Base-by-base conservation (phyloP, 768 basidiomycete species). In the Mycena epipterygia region DNA sequence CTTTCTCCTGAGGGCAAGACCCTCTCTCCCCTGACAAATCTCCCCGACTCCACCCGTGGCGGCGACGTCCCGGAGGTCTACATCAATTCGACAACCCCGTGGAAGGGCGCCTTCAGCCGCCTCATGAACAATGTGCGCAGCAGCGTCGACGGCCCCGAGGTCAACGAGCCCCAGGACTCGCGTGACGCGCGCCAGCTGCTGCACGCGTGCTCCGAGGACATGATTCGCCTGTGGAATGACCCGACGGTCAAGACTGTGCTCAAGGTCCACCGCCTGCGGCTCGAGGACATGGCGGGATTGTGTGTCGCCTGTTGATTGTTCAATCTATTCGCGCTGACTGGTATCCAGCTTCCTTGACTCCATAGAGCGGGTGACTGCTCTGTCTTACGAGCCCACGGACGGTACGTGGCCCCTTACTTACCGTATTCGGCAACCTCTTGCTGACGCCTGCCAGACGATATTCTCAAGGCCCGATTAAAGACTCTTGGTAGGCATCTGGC, bases 391-490 rank as follows among this genome's bases (percentile, higher is more conserved):
- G n/a, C 88, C 88, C 3, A 83, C 87, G 5, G 85, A 88, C 74
- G 88, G 88, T 88, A 73, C 29, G 66, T n/a, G 21, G 21, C 30
- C 19, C 19, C 33, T 21, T 5, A 25, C 62, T 37, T 35, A 52
- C 25, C 21, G 60, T 30, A n/a, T 33, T 55, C 39, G 48, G 21
- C 35, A 23, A 23, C 8, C 25, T 41, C 27, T 23, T 6, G 32
- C 64, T 51, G 23, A 53, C 37, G 57, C 13, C 21, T 30, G 33
- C 6, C 37, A 89, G 88, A 89, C 67, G 88, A 89, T 75, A 84
- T 89, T 57, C 83, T 89, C 41, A 85, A 87, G 13, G 88, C 88
- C 1, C 81, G 88, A 23, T 63, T 89, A 46, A 88, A 88, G 78
- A 85, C 85, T 13, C 75, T 84, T 14, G 48, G 79, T 73, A 17